Base-by-base conservation (phyloP, 495 filamentous ascomycete genomes). In the Aspergillus mulundensis region DNA sequence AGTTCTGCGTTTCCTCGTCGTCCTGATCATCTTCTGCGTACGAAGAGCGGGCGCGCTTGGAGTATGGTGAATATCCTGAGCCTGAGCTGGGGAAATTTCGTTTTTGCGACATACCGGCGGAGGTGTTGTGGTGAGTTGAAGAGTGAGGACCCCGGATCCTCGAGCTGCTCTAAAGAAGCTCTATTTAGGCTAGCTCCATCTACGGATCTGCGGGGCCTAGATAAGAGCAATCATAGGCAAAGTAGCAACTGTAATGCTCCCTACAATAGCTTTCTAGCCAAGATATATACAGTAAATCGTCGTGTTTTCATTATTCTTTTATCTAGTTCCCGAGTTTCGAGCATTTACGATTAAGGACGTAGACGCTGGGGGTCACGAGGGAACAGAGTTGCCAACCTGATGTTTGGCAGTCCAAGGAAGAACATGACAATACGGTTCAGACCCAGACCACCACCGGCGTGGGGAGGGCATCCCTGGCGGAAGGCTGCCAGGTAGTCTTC, bases 401-500 rank as follows among this genome's bases (percentile, higher is more conserved):
- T 84, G 67, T 89, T 90, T 2, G 88, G 88, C 74, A 96, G 59
- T 36, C 87, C 87, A 66, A 96, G 74, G 74, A 87, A 95, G 79
- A 89, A 90, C 66, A 90, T 89, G 53, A 96, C 88, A 50, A 96
- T 88, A 50, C 91, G 78, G 77, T 96, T 92, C 63, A 96, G 69
- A 6, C 91, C 91, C 60, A 95, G 83, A 57, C 90, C 90, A 66
- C 89, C 91, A 62, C 91, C 91, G 15, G 85, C 91, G 69, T 96
- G 91, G 23, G 87, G 87, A 45, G 88, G 81, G 64, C 85, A 91
- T 0, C 87, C 90, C 61, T 85, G 84, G 54, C 81, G 77, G 78
- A 95, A 95, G 43, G 88, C 84, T 61, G 88, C 81, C 30, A 93
- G 81, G 68, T 96, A 96, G 65, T 94, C 87, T 72, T 87, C 86